Evolutionary conservation across 371 early-diverging fungal genomes (phyloP), one percentile per base, ranked within the genome.

Genomic region (Mucor indicus): DNA sequence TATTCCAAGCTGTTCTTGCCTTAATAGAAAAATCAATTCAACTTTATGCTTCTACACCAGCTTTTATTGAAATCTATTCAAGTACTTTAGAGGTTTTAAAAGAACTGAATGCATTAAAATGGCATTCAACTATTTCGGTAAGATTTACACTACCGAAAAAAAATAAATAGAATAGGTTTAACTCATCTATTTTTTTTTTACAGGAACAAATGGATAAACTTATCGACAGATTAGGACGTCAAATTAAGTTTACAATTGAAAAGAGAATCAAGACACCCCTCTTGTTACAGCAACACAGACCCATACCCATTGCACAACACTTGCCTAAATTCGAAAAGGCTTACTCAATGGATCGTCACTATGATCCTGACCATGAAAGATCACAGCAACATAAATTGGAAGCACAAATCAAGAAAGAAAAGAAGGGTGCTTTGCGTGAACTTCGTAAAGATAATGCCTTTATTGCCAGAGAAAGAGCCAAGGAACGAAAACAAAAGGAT

Each of bases 401-500:
- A 39, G 59, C 79, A 6, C 86, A 90, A 72, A 66, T 86, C 68
- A 91, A 89, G 78, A 86, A 90, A 69, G 97, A 97, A 67, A 73
- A 78, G 69, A 91, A 93, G 72, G 95, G 96, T 15, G 95, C 96
- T 3, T 77, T 92, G 30, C 85, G 97, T 31, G 97, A 98, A 68
- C 67, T 98, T 52, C 87, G 95, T 44, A 91, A 94, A 69, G 98
- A 98, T 67, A 84, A 86, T 27, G 80, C 80, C 64, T 98, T 95
- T 54, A 59, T 97, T 33, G 89, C 92, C 15, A 67, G 84, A 27
- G 84, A 89, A 68, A 76, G 82, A 51, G 65, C 87, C 16, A 69
- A 72, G 55, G 79, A 79, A 48, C 79, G 75, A 45, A 84, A 85
- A 58, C 84, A 85, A 51, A 86, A 86, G 81, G 97, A 95, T 64